Conservation (phyloP, 371 early-diverging fungal genomes). For the Mucor irregularis region DNA sequence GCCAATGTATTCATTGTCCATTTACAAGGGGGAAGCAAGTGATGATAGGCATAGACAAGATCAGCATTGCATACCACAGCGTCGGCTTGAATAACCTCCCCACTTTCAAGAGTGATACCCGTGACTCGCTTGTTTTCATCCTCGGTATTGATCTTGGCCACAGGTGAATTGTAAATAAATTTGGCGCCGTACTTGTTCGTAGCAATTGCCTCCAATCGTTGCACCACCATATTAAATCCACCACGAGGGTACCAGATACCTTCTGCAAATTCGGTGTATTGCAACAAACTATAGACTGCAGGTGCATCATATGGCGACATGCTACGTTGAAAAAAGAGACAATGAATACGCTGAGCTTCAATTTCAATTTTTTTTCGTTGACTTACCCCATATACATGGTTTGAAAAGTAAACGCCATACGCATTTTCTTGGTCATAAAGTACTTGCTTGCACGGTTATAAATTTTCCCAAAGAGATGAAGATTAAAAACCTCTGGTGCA, state of each 20-base stretch:
- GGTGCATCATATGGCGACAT: slow-evolving; percentile 72
- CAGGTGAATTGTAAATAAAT: slow-evolving; percentile 50
- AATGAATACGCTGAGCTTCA: no score
- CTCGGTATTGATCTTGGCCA: slow-evolving; percentile 47
- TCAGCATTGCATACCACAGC: slow-evolving; percentile 68
- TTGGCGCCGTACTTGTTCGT: slow-evolving; percentile 45
- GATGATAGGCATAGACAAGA: slow-evolving; percentile 60
- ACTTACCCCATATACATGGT: slow-evolving; percentile 62
- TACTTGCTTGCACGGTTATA: slow-evolving; percentile 52
- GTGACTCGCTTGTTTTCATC: slow-evolving; percentile 31
- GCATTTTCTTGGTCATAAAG: slow-evolving; percentile 59
- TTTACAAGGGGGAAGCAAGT: slow-evolving; percentile 51
- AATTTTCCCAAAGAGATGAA: slow-evolving; percentile 54
- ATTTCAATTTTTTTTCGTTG: no score
- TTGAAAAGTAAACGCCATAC: slow-evolving; percentile 71
- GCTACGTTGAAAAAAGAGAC: slow-evolving; percentile 21
- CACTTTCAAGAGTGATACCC: slow-evolving; percentile 56
- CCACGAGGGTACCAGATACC: slow-evolving; percentile 70
- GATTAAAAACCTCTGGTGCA: slow-evolving; percentile 41
- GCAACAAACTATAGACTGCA: slow-evolving; percentile 61
- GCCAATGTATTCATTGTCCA: slow-evolving; percentile 43
- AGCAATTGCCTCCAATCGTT: slow-evolving; percentile 54
- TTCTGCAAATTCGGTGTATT: slow-evolving; percentile 66
- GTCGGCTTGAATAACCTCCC: slow-evolving; percentile 52
- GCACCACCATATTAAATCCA: slow-evolving; percentile 64